Conservation (phyloP, 768 basidiomycete species). For the Kwoniella europaea region DNA sequence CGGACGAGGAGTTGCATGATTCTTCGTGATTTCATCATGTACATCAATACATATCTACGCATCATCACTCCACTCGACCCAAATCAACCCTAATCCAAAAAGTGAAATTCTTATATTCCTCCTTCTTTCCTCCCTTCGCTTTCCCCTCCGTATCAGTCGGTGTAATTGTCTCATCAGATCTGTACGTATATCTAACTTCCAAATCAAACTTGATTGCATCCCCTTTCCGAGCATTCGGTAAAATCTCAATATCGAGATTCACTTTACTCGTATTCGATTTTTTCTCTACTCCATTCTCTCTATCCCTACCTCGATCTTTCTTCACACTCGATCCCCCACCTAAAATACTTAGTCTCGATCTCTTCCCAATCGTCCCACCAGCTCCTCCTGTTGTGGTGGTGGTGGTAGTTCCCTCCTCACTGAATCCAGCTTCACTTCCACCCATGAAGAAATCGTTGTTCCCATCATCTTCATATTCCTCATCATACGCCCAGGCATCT, state of each 20-base stretch:
- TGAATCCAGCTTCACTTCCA: constrained; percentile 62
- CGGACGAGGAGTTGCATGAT: background rate
- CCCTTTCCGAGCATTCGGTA: constrained; percentile 74
- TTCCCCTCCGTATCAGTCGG: constrained; percentile 14
- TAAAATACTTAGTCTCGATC: constrained; percentile 35
- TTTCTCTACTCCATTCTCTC: constrained; percentile 81
- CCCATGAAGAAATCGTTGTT: constrained; percentile 57
- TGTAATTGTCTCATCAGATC: constrained; percentile 71
- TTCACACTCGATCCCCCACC: constrained; percentile 15
- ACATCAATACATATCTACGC: background rate
- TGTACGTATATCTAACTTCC: constrained; percentile 91
- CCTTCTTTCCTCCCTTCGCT: constrained; percentile 28
- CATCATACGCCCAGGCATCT: constrained; percentile 98
- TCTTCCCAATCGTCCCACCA: constrained; percentile 49
- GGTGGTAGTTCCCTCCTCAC: constrained; percentile 59
- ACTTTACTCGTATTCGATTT: constrained; percentile 91
- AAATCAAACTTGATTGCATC: constrained; percentile 78
- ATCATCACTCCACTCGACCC: constrained; percentile 30
- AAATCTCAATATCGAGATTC: constrained; percentile 84
- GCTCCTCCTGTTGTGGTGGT: constrained; percentile 24
- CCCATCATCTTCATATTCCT: constrained; percentile 73
- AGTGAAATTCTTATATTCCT: constrained; percentile 55
- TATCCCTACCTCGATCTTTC: constrained; percentile 34
- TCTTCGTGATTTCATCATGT: background rate
- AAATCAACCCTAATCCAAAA: constrained; percentile 48